Evolutionary conservation across 2,329 filamentous ascomycete species (phyloP), one percentile per base, ranked within the genome.

Genomic region (Fusarium sp.): DNA sequence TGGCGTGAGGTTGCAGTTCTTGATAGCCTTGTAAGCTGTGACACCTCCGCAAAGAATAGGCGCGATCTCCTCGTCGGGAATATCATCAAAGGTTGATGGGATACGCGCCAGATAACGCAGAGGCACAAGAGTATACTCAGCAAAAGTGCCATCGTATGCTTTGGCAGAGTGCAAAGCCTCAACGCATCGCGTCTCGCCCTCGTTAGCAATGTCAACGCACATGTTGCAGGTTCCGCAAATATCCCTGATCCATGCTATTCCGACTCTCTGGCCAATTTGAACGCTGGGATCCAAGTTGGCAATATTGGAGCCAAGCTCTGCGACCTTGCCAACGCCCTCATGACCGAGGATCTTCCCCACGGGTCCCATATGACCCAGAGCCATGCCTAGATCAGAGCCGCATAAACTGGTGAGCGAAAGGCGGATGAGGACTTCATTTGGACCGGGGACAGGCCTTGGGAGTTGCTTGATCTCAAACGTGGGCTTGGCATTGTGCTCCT

Each of bases 41-140:
- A 85, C 82, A 2, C 84, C 84, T 9, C 80, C 83, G 60, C 84
- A 86, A 22, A 85, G 73, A 20, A 86, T 80, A 0, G 84, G 84
- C 1, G 82, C 84, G 3, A 85, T 75, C 14, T 78, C 64, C 57
- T 84, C 82, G 39, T 84, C 83, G 0, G 77, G 67, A 8, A 84
- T 66, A 18, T 72, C 76, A 17, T 80, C 78, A 3, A 74, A 73
- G 0, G 13, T 31, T 22, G 47, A 1, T 3, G 82, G 73, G 2
- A 76, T 70, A 0, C 76, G 75, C 26, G 80, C 71, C 12, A 83
- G 58, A 61, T 85, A 85, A 13, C 79, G 75, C 20, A 77, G 74
- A 0, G 82, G 82, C 10, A 80, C 81, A 10, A 84, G 65, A 11
- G 81, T 79, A 57, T 83, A 84, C 70, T 85, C 79, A 5, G 82